Percentiles rank a stretch among this genome's conserved stretches.
Conservation (phyloP, 106 monocot species). For the Gastrodia elata region DNA sequence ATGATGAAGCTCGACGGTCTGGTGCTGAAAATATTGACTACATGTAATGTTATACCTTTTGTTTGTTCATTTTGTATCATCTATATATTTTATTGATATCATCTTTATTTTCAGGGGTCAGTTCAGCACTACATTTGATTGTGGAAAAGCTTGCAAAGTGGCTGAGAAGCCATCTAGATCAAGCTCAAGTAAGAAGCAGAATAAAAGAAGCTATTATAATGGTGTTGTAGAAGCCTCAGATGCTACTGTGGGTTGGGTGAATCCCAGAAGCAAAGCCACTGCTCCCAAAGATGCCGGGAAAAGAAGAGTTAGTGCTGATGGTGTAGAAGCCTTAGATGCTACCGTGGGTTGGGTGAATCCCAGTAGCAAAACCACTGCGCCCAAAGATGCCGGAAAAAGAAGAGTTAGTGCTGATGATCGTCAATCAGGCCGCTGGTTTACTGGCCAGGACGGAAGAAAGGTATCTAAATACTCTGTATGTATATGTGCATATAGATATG, state of each 20-base stretch:
- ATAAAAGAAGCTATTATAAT: conserved; percentile 12
- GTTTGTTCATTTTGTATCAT: conserved; percentile 12
- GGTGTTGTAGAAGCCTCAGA: conserved; percentile 9
- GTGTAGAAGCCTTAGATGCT: conserved; percentile 9
- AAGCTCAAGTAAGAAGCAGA: conserved; percentile 18
- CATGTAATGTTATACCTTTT: conserved; percentile 35
- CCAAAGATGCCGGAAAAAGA: conserved; percentile 64
- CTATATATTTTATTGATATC: too few relatives aligned
- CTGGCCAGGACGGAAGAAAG: conserved; percentile 76
- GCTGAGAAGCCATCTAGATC: conserved; percentile 6
- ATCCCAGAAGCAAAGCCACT: conserved; percentile 23
- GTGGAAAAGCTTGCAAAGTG: not conserved
- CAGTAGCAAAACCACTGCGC: conserved; percentile 21
- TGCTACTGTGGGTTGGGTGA: conserved; percentile 29
- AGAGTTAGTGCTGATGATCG: conserved; percentile 31
- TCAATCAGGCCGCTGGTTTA: conserved; percentile 74
- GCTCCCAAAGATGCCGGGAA: conserved; percentile 60
- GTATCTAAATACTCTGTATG: conserved; percentile 36
- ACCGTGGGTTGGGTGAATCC: conserved; percentile 38
- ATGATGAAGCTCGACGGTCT: conserved; percentile 18
- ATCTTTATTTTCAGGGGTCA: conserved; percentile 34
- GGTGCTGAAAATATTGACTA: conserved; percentile 33
- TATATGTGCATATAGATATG: too few relatives aligned
- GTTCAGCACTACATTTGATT: conserved; percentile 10
- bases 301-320: conserved; percentile 41